Evolutionary conservation across 371 early-diverging fungal genomes (phyloP), one percentile per base, ranked within the genome.

Genomic region (Haplosporangium sp.): DNA sequence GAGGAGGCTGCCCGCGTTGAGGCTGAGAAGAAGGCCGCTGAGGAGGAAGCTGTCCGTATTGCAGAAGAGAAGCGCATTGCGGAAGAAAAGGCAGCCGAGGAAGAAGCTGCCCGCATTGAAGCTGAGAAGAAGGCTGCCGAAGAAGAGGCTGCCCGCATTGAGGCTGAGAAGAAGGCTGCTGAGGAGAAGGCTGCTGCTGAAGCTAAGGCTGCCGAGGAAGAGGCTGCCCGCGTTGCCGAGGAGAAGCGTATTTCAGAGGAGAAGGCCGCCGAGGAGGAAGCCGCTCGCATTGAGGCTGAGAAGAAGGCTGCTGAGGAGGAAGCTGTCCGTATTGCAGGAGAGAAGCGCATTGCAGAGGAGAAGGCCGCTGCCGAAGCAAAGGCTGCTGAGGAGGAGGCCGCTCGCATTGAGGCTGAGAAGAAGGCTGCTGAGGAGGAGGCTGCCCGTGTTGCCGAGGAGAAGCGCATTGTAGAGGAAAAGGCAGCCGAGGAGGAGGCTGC

Each of bases 21-120:
- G 12, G 60, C 62, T 37, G 69, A 67, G 46, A 47, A 43, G 13
- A 50, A 71, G 14, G 62, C 62, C 38, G 45, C 72, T 18, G 52
- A 54, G 29, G 62, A 41, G 18, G 58, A 48, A 21, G 54, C 59
- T 20, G 60, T 23, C 50, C 47, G 50, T 6, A 18, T 48, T 10
- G 67, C 62, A 55, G 46, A 56, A 20, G 73, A 66, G 29, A 80
- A 83, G 55, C 82, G 82, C 68, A 80, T 76, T 21, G 56, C 85
- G 8, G 85, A 86, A 73, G 86, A 87, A 73, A 85, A 86, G 77
- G 85, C 84, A 21, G 85, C 85, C 42, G 82, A 50, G 21, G 62
- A 85, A 58, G 80, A 82, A 64, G 83, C 83, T 64, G 85, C 84
- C 29, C 83, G 82, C 55, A 73, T 69, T 38, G 68, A 62, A n/a